Conservation (phyloP, 192 early-diverging fungal species). For the Coemansia sp. region DNA sequence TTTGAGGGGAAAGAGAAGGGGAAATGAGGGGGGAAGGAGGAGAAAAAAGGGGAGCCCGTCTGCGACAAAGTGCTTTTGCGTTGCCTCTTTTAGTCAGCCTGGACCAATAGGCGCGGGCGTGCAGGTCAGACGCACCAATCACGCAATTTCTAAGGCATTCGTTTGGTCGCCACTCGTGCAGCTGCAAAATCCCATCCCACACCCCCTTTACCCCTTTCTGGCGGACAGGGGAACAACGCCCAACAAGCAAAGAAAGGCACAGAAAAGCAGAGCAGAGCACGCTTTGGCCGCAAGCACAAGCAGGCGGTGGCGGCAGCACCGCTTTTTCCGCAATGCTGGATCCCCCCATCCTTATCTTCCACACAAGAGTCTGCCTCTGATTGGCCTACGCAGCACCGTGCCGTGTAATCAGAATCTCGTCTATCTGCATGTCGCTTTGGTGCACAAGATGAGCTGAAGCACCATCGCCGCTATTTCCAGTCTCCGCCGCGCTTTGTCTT, state of each 20-base stretch:
- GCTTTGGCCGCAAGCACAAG: no score
- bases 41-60: background rate
- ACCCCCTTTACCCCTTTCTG: background rate
- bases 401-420: no score
- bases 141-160: slow-evolving; percentile 19
- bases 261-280: no score
- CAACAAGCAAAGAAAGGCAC: no score
- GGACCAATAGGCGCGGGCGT: background rate
- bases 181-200: background rate
- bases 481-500: background rate
- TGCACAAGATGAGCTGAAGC: background rate
- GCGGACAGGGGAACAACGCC: no score
- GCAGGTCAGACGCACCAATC: slow-evolving; percentile 12
- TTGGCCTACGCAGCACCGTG: no score
- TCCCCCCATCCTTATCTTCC: no score
- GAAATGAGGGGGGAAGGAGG: background rate
- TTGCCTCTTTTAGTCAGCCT: slow-evolving; percentile 3
- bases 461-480: background rate
- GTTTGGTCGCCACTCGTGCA: background rate
- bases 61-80: background rate
- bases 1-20: no score
- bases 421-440: no score
- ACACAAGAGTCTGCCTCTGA: no score
- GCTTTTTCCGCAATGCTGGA: no score
- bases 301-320: no score